Base-by-base conservation (phyloP, 2,329 filamentous ascomycete species). In the Eutypa lata region DNA sequence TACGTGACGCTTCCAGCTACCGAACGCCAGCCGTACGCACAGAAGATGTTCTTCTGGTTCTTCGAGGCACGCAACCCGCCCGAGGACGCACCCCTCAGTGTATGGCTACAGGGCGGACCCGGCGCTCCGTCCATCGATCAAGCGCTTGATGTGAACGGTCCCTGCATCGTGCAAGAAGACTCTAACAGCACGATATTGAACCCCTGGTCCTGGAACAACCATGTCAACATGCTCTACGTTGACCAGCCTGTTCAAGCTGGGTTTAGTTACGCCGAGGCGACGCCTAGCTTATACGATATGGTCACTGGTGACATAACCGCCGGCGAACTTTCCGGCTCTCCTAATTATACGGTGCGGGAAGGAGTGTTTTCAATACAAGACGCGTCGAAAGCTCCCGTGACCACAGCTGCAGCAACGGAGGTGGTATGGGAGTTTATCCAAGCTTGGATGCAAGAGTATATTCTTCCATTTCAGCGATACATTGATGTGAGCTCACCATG, bases 221-320 rank as follows among this genome's bases (percentile, higher is more conserved):
- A 77, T 16, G 79, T 77, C 53, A 86, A 86, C 55, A 79, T 86
- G 75, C 76, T 88, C 7, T 87, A 84, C 66, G 83, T 88, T 55
- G 84, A 88, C 62, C 80, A 88, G 66, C 85, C 65, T 0, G 59
- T 64, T 53, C 66, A 61, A 47, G 61, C 62, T 1, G 65, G 65
- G 10, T 65, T 67, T 57, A 68, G 65, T 22, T 68, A 69, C 46
- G 59, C 65, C 40, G 58, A 24, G 14, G 56, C 63, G 19, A 58
- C 59, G 50, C 65, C 65, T 22, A 61, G 60, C 14, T 62, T 62
- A 16, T 49, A 60, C 24, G 57, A 68, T 47, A 52, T 56, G 11
- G 24, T 62, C 24, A 47, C 52, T 26, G n/a, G 47, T 16, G 24
- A 47, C 16, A 58, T 50, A 19, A 38, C 21, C n/a, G 50, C 43